Conservation (phyloP, 1,284 basidiomycete species). For the Heterobasidion parviporum region DNA sequence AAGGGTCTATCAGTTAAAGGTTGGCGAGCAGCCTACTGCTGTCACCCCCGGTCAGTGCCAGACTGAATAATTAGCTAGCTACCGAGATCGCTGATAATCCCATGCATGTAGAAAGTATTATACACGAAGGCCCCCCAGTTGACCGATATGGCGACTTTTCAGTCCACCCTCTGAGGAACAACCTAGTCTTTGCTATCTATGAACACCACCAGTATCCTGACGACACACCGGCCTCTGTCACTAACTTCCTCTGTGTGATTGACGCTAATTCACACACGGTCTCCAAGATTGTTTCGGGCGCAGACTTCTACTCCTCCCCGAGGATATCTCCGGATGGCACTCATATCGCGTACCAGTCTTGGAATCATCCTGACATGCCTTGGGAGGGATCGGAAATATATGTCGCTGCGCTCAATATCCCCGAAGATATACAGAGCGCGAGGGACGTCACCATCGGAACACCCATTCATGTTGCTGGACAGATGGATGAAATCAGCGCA, state of each 20-base stretch:
- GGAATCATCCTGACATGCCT: constrained; percentile 78
- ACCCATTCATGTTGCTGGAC: constrained; percentile 36
- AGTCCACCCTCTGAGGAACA: constrained; percentile 35
- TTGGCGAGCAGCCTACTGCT: constrained; percentile 33
- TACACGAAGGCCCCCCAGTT: constrained; percentile 15
- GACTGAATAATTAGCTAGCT: background rate
- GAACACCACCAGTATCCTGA: constrained; percentile 55
- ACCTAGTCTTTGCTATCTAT: constrained; percentile 45
- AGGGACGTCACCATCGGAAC: constrained; percentile 25
- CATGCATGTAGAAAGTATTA: constrained; percentile 26
- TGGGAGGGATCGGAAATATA: constrained; percentile 66
- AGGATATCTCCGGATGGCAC: constrained; percentile 62
- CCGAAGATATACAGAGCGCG: constrained; percentile 8
- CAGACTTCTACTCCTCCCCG: constrained; percentile 61
- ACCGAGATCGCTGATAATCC: no score
- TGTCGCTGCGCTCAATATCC: constrained; percentile 33
- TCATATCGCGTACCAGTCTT: constrained; percentile 62
- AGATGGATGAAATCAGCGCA: constrained; percentile 36
- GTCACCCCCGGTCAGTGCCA: constrained; percentile 49
- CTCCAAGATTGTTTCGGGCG: constrained; percentile 38
- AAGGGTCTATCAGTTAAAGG: constrained; percentile 36
- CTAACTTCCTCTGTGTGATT: constrained; percentile 51
- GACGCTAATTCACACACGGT: constrained; percentile 35
- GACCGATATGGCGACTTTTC: constrained; percentile 52
- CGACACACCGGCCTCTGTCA: constrained; percentile 43